Evolutionary conservation across 495 filamentous ascomycete genomes (phyloP), one percentile per base, ranked within the genome.

Genomic region (Penicillium nucicola): DNA sequence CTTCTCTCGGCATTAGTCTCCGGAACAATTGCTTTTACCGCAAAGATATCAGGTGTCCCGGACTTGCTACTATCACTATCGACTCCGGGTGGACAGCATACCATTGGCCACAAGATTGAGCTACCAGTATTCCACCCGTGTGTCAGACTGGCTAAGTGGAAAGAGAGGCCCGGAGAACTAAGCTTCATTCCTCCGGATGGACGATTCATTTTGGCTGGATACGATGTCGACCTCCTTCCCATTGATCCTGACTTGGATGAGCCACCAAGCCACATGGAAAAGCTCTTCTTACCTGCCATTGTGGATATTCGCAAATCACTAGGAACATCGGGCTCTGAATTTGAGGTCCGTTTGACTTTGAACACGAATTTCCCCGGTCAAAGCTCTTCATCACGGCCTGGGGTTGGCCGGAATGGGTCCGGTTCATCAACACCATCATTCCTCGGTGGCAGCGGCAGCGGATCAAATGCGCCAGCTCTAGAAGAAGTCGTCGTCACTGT

Each of bases 51-150:
- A 5, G 93, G 93, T 6, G 83, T 97, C 20, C 93, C 93, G 4
- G 95, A 97, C 58, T 77, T 99, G 12, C 67, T 90, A 20, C 74
- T 99, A 6, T 89, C 82, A 8, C 79, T 99, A 35, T 84, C 84
- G 1, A 79, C 87, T 2, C 86, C 89, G 0, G 88, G 88, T 7
- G 88, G 88, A 25, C 60, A 86, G 70, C 85, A 87, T 66, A 79
- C 83, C 36, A 79, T 97, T 39, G 82, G 76, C 25, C 80, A 79
- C 42, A 81, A 88, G 19, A 79, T 97, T 46, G 84, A 90, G 49
- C 70, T 96, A n/a, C 92, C 92, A 0, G 91, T 96, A 0, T 99
- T 99, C 62, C 93, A 99, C 61, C 93, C 93, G 1, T 97, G 91
- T 64, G 93, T 99, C 8, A 78, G 95, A 14, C 70, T 97, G 15